Base-by-base conservation (phyloP, 176 grass and related monocot genomes). In the Chrysopogon serrulatus region DNA sequence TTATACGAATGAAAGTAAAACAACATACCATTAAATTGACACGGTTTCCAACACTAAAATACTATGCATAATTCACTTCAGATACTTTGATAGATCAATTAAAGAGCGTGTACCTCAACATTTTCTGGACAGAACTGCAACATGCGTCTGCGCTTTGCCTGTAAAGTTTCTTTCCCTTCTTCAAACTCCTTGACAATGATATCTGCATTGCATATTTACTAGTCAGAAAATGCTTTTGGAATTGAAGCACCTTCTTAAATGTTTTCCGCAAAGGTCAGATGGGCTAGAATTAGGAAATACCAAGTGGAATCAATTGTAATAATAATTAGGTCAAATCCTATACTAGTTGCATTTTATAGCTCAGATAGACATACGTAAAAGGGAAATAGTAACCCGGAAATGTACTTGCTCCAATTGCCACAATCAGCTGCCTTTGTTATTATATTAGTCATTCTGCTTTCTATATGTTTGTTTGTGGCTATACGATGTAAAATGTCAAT, bases 41-140 rank as follows among this genome's bases (percentile, higher is more conserved):
- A 73, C 10, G 74, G 48, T 35, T 86, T 68, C 12, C 10, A 31
- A 62, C 11, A 37, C 26, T 65, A 65, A 84, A 60, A 24, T 35
- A 45, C 13, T 69, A 82, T 4, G 6, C 30, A 24, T 59, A 68
- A 7, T 48, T 73, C 68, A 85, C 33, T 86, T 37, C 70, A 59
- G 33, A 28, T 27, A 85, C 12, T 17, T 74, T 1, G 17, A 53
- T 39, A 66, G 34, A 77, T 57, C 51, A 21, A 68, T 61, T 16
- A 26, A 12, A 86, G 39, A 87, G 74, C 21, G 65, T 36, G 10
- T 72, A 90, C 83, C 93, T 92, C 86, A 60, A 69, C 76, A 71
- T 42, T 93, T 68, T 96, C 89, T 69, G 92, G 82, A 87, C 89
- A 92, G 74, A 99, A 99, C 76, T 94, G 96, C 40, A 99, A 86